phyloP scores from a whole-genome alignment of 2,329 filamentous ascomycete species.

The Monosporascus sp. region DNA sequence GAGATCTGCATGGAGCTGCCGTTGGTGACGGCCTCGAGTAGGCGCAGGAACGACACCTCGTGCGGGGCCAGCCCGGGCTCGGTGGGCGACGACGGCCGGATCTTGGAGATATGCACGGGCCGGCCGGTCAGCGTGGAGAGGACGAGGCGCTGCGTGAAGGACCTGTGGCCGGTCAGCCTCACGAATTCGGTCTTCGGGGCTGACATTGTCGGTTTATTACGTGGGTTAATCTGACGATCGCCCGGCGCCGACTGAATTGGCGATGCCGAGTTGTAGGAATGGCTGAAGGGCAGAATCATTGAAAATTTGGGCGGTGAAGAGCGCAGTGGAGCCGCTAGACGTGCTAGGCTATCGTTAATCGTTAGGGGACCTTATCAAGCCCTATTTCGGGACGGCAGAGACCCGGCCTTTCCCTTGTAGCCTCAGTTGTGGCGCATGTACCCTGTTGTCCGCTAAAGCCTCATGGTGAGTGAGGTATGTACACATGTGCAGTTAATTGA shows the following conservation, averaged over 20 bases:
- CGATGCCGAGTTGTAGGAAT: neutral
- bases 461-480: too few species aligned
- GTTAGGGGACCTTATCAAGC: neutral
- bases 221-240: too few species aligned
- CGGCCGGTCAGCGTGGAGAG: slow-evolving; percentile 88
- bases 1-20: slow-evolving; percentile 93
- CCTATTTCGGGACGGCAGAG: neutral
- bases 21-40: slow-evolving; percentile 93
- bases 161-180: slow-evolving; percentile 78
- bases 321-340: neutral
- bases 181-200: slow-evolving; percentile 48
- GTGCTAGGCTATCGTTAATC: neutral
- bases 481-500: too few species aligned
- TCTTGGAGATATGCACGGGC: slow-evolving; percentile 87
- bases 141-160: slow-evolving; percentile 77
- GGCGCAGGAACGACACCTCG: slow-evolving; percentile 91
- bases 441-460: too few species aligned
- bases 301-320: slow-evolving; percentile 14
- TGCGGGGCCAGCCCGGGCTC: slow-evolving; percentile 85
- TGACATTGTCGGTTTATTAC: slow-evolving; percentile 18
- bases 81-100: slow-evolving; percentile 79
- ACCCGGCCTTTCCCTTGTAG: neutral
- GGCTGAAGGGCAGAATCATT: slow-evolving; percentile 9
- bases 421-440: neutral
- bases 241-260: neutral